Evolutionary conservation across 2,329 filamentous ascomycete genomes (phyloP).

Genomic region (Aureobasidium sp.): DNA sequence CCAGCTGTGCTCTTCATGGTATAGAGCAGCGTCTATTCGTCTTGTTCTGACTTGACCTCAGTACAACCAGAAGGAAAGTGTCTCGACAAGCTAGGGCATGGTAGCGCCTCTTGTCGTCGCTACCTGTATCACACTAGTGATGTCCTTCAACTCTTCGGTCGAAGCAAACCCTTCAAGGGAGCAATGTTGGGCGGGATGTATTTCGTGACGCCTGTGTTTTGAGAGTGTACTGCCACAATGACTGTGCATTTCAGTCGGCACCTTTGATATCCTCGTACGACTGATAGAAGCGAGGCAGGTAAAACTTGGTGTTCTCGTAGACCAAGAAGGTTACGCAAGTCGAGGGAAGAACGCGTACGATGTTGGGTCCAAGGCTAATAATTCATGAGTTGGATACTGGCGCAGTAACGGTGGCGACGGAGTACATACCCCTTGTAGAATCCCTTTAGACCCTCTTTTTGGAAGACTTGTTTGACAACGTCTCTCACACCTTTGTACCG

Average conservation of each 20-base stretch:
- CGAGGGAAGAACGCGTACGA: slow-evolving; percentile 85
- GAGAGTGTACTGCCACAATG: neutral
- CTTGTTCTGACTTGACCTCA: neutral
- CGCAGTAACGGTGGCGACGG: slow-evolving; percentile 3
- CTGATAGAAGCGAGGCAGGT: slow-evolving; percentile 45
- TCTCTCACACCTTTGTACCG: slow-evolving; percentile 67
- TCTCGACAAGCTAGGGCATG: neutral
- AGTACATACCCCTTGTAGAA: slow-evolving; percentile 71
- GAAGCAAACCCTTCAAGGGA: neutral
- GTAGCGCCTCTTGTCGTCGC: neutral
- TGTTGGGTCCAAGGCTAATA: slow-evolving; percentile 60
- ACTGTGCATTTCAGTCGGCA: neutral
- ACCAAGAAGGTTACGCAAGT: slow-evolving; percentile 96
- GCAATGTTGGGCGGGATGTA: neutral
- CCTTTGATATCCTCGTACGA: neutral
- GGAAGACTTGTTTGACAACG: slow-evolving; percentile 67
- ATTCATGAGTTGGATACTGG: neutral
- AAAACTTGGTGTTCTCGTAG: slow-evolving; percentile 85
- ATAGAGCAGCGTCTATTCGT: neutral
- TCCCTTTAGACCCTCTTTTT: slow-evolving; percentile 68
- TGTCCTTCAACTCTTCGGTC: neutral
- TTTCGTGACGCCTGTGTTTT: neutral
- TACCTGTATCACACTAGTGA: neutral
- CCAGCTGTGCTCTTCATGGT: neutral
- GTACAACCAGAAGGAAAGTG: neutral